phyloP scores from a whole-genome alignment of 495 filamentous ascomycete species.

The Xylaria cubensis region DNA sequence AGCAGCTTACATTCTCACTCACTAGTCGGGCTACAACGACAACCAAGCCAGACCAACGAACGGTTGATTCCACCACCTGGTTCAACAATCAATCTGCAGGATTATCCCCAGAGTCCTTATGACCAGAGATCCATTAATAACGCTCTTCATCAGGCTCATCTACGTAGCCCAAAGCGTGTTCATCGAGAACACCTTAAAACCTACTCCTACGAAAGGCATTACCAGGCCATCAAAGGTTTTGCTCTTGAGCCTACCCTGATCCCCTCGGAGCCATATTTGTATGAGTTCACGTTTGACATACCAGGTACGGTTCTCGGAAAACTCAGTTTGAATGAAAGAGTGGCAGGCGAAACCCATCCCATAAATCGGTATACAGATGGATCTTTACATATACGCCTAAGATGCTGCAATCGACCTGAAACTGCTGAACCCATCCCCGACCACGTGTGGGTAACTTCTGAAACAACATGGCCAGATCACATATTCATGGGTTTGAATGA shows the following conservation, averaged over 20 bases:
- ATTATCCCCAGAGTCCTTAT: constrained; percentile 47
- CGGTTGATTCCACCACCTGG: constrained; percentile 46
- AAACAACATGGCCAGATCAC: constrained; percentile 74
- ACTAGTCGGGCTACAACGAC: background rate
- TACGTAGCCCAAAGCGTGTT: constrained; percentile 61
- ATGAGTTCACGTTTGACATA: constrained; percentile 46
- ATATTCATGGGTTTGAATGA: constrained; percentile 75
- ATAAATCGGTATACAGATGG: constrained; percentile 45
- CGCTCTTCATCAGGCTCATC: constrained; percentile 63
- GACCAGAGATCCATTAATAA: constrained; percentile 53
- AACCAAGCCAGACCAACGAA: constrained; percentile 11
- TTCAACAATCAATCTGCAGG: constrained; percentile 27
- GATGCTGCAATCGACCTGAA: constrained; percentile 39
- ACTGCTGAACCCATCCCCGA: constrained; percentile 35
- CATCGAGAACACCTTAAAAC: constrained; percentile 29
- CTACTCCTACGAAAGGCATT: constrained; percentile 46
- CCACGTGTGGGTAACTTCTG: constrained; percentile 64
- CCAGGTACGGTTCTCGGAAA: constrained; percentile 39
- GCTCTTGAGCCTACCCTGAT: constrained; percentile 48
- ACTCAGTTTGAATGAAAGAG: constrained; percentile 27
- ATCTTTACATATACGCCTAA: constrained; percentile 48
- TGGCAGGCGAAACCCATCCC: constrained; percentile 31
- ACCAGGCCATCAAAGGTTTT: constrained; percentile 56
- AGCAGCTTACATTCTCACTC: background rate
- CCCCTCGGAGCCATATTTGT: constrained; percentile 34